Conservation (phyloP, 2,329 filamentous ascomycete genomes). For the Fusarium gaditjirri region DNA sequence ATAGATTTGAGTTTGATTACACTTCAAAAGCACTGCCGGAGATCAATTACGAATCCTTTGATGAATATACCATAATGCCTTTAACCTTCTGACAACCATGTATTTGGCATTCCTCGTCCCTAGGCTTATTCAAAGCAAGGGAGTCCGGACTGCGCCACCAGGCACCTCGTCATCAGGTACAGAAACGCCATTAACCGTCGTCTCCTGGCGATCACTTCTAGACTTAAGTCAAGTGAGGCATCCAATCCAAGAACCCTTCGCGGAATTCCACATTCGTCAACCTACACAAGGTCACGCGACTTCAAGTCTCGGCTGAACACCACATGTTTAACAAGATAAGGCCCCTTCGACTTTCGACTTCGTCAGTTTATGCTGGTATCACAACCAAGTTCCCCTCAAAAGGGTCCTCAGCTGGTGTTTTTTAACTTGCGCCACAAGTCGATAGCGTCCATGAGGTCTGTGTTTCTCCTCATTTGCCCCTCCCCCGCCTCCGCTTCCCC, state of each 20-base stretch:
- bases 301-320: not conserved
- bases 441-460: not conserved
- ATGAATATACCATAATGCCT: not conserved
- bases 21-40: not conserved
- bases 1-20: not conserved
- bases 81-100: not conserved
- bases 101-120: slow-evolving; percentile 5
- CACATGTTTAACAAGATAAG: not conserved
- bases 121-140: not conserved
- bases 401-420: slow-evolving; percentile 1
- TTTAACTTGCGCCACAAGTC: slow-evolving; percentile 24
- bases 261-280: not conserved
- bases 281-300: slow-evolving; percentile 1
- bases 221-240: not conserved
- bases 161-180: slow-evolving; percentile 25
- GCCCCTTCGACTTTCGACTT: not conserved
- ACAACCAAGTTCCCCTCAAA: not conserved
- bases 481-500: slow-evolving; percentile 8
- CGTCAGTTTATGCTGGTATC: not conserved
- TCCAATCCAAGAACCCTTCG: slow-evolving; percentile 11
- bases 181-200: slow-evolving; percentile 18
- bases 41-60: not conserved
- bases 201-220: slow-evolving; percentile 21
- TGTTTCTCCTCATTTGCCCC: slow-evolving; percentile 23
- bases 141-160: slow-evolving; percentile 28